phyloP scores from a whole-genome alignment of 805 yeast species.

The Ogataea thermomethanolica region DNA sequence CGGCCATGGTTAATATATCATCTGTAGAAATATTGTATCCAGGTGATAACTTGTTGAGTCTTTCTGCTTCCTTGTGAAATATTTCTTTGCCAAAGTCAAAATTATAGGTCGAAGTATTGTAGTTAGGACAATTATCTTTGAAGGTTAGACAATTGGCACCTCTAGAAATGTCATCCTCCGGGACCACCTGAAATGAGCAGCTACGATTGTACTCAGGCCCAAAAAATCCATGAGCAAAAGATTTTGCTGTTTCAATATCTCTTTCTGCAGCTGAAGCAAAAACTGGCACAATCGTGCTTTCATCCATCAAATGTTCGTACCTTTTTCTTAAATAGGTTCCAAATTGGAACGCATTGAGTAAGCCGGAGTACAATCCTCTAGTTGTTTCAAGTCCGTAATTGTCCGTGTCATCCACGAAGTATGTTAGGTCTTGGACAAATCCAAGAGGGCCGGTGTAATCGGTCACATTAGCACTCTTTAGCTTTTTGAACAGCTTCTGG shows the following conservation, averaged over 20 bases:
- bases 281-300: constrained; percentile 38
- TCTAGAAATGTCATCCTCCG: constrained; percentile 38
- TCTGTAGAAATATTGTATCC: constrained; percentile 46
- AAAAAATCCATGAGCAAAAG: constrained; percentile 55
- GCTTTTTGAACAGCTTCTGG: constrained; percentile 5
- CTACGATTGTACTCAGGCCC: constrained; percentile 36
- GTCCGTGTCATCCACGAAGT: constrained; percentile 17
- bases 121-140: constrained; percentile 24
- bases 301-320: constrained; percentile 44
- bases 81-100: constrained; percentile 13
- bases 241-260: constrained; percentile 46
- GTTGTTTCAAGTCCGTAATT: constrained; percentile 43
- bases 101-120: constrained; percentile 29
- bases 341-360: constrained; percentile 40
- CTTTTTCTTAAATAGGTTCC: constrained; percentile 48
- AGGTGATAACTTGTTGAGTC: constrained; percentile 51
- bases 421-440: constrained; percentile 44
- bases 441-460: constrained; percentile 40
- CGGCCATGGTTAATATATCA: constrained; percentile 51
- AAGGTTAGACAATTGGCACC: constrained; percentile 55
- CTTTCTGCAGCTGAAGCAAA: constrained; percentile 52
- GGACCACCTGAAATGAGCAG: constrained; percentile 39
- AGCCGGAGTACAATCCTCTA: constrained; percentile 48
- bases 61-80: constrained; percentile 44
- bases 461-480: constrained; percentile 12